phyloP scores from a whole-genome alignment of 2,329 filamentous ascomycete species.

The Talaromyces amestolkiae region DNA sequence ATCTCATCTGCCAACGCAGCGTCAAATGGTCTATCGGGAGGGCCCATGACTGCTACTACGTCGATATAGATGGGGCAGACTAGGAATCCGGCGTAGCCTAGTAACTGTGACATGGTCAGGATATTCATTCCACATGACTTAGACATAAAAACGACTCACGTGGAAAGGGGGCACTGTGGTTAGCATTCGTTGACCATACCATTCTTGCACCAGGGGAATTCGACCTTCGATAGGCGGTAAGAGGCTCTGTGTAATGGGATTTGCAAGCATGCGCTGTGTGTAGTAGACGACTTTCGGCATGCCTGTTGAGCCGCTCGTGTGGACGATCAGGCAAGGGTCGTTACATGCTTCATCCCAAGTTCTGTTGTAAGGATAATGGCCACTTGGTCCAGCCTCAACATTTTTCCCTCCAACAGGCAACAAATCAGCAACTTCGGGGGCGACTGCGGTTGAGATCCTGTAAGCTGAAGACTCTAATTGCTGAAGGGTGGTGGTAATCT shows the following conservation, averaged over 20 bases:
- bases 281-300: conserved; percentile 26
- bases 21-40: conserved; percentile 18
- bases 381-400: neutral
- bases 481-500: conserved; percentile 8
- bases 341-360: conserved; percentile 28
- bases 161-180: conserved; percentile 27
- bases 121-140: neutral
- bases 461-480: neutral
- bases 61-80: conserved; percentile 22
- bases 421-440: conserved; percentile 23
- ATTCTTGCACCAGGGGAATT: conserved; percentile 16
- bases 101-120: conserved; percentile 18
- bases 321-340: conserved; percentile 30
- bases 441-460: conserved; percentile 11
- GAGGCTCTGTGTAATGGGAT: conserved; percentile 7
- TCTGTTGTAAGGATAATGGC: conserved; percentile 23
- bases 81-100: conserved; percentile 24
- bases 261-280: conserved; percentile 26
- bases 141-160: conserved; percentile 15
- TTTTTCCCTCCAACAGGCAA: conserved; percentile 20
- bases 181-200: conserved; percentile 21
- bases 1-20: conserved; percentile 22
- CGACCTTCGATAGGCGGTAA: conserved; percentile 17
- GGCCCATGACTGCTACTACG: conserved; percentile 23
- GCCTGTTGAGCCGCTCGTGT: conserved; percentile 32